Base-by-base conservation (phyloP, 2,329 filamentous ascomycete genomes). In the Venturia oleaginea region DNA sequence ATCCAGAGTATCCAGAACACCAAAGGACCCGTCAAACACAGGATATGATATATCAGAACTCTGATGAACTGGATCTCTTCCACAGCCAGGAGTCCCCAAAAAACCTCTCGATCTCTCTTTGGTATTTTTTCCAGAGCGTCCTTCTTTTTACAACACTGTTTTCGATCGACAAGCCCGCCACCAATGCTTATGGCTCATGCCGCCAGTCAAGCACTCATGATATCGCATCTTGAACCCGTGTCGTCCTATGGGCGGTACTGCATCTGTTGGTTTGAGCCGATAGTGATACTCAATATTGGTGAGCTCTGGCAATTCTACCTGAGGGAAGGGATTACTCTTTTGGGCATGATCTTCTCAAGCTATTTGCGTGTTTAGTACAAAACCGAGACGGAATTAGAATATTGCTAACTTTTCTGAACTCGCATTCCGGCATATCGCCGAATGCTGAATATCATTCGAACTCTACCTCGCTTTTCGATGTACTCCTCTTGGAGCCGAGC, bases 1-100 rank as follows among this genome's bases (percentile, higher is more conserved):
- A 61, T 27, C 59, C 59, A 61, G 19, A 61, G 15, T 5, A 42
- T 22, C 59, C 59, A 61, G 15, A 61, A 61, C 27, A 27, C 59
- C 13, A 61, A 2, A 17, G 59, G 59, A 8, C 17, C 59, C 17
- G 15, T 43, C 59, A 22, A 27, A 10, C 13, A 22, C 34, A 43
- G 15, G 24, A 61, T 7, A n/a, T 42, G 32, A 13, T 61, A 61
- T 30, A 61, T 3, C 4, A 27, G 15, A 5, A 61, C 17, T 24
- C 32, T 15, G 6, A 61, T 6, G 22, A 43, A 38, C 30, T 37
- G 38, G 22, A 61, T 61, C 32, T 42, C 17, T 17, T 61, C 59
- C 17, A 22, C 19, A 24, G 59, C 59, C 3, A 38, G 17, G 6
- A 61, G 34, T 1, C 34, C 59, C 59, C 59, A 42, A 22, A 61